Percentiles rank a stretch among this genome's conserved stretches.
phyloP scores from a whole-genome alignment of 2,329 filamentous ascomycete genomes.

The Bertia moriformis region DNA sequence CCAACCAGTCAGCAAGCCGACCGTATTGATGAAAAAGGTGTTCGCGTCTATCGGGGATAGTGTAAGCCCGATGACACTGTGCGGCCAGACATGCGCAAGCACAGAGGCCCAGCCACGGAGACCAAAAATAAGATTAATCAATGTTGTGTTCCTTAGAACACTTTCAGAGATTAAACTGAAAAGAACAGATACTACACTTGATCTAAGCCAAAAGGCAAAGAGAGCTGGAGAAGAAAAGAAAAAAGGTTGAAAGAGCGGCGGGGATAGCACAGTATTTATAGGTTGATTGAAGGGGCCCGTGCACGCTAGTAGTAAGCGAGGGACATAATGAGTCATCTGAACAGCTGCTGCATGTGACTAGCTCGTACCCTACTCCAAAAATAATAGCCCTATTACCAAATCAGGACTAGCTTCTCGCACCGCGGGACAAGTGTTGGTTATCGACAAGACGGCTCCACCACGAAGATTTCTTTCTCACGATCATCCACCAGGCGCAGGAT shows the following conservation, averaged over 20 bases:
- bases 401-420: constrained; percentile 1
- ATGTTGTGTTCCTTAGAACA: constrained; percentile 52
- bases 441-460: background rate
- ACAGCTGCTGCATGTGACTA: no score
- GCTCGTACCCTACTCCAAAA: no score
- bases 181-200: constrained; percentile 95
- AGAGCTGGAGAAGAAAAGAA: constrained; percentile 37
- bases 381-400: background rate
- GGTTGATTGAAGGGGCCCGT: background rate
- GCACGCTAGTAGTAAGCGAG: no score
- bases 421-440: background rate
- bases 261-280: constrained; percentile 15
- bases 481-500: constrained; percentile 91
- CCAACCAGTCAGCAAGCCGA: background rate
- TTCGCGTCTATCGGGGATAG: constrained; percentile 56
- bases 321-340: no score
- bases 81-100: constrained; percentile 58
- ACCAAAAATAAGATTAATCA: constrained; percentile 76
- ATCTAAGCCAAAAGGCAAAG: constrained; percentile 62
- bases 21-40: constrained; percentile 24
- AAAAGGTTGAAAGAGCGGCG: constrained; percentile 14
- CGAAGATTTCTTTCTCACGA: constrained; percentile 3
- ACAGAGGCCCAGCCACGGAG: constrained; percentile 40
- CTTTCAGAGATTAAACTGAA: constrained; percentile 94
- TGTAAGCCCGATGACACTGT: constrained; percentile 68